Evolutionary conservation across 2,329 filamentous ascomycete species (phyloP), one percentile per base, ranked within the genome.

Genomic region (Penicillium sp.): DNA sequence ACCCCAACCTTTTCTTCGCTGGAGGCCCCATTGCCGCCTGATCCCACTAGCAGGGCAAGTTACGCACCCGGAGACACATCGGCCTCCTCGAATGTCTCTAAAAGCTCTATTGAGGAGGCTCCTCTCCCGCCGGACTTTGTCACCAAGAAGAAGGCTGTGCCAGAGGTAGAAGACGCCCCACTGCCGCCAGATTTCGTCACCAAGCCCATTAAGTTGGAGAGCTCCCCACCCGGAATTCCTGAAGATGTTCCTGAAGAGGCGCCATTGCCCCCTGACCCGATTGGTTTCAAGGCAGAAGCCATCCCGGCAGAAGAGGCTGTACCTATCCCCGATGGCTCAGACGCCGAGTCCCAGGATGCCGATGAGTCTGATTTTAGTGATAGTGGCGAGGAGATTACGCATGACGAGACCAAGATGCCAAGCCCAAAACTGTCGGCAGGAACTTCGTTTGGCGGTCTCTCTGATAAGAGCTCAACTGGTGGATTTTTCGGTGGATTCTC

Each of bases 1-100:
- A 72, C 73, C 10, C 70, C 76, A 39, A 57, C 73, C 28, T 67
- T 72, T 17, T 61, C 72, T 48, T 59, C 60, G 28, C 56, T 72
- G 8, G 75, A 78, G 61, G 61, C 73, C 10, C 80, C 80, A 10
- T 67, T 82, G 38, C 80, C 80, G 4, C 80, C 80, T 15, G 79
- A 82, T 42, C 64, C 80, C 5, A 79, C 78, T n/a, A 82, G 78
- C 60, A 80, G 76, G 66, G 73, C 72, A 39, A 73, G 65, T 12
- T 82, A 81, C 66, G 75, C 75, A 8, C 74, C 79, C 28, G 80
- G 79, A 5, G 80, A 82, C 59, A 81, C 79, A n/a, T 81, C 80
- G 4, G 77, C 75, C 8, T 81, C 79, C 8, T 79, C 78, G 3
- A 74, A 76, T 55, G 73, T 75, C 5, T 79, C 77, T 5, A 77